phyloP scores from a whole-genome alignment of 768 basidiomycete genomes.

The Termitomyces sp. region DNA sequence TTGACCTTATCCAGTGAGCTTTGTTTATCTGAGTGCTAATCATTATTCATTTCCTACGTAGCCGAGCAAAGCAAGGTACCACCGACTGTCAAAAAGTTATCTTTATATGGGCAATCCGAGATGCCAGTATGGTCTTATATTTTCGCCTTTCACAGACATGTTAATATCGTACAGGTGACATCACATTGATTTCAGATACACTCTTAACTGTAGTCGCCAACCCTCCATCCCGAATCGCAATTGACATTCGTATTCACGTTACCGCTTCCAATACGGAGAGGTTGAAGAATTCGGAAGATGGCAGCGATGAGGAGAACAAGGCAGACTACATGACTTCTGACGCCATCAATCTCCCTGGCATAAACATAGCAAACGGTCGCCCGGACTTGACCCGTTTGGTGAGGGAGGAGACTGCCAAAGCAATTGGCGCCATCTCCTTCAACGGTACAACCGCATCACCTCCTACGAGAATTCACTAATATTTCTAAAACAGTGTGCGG shows the following conservation, averaged over 20 bases:
- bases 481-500: constrained; percentile 43
- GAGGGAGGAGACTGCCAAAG: constrained; percentile 30
- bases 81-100: constrained; percentile 12
- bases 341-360: constrained; percentile 8
- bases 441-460: constrained; percentile 34
- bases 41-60: not conserved
- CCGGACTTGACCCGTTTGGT: constrained; percentile 40
- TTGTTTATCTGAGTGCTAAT: not conserved
- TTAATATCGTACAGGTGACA: constrained; percentile 19
- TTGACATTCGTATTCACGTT: constrained; percentile 21
- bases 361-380: constrained; percentile 33
- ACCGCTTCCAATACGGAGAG: constrained; percentile 11
- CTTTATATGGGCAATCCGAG: constrained; percentile 43
- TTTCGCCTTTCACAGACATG: not conserved
- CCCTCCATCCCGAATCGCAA: not conserved
- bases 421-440: constrained; percentile 40
- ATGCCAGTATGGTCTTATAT: constrained; percentile 24
- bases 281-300: constrained; percentile 4
- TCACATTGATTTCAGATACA: constrained; percentile 27
- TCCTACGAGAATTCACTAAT: not conserved
- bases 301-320: constrained; percentile 11
- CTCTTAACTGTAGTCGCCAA: constrained; percentile 17
- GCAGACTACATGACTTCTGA: not conserved
- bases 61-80: constrained; percentile 5
- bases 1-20: constrained; percentile 40